Evolutionary conservation across 2,329 filamentous ascomycete species (phyloP).

Genomic region (Nakataea oryzae): DNA sequence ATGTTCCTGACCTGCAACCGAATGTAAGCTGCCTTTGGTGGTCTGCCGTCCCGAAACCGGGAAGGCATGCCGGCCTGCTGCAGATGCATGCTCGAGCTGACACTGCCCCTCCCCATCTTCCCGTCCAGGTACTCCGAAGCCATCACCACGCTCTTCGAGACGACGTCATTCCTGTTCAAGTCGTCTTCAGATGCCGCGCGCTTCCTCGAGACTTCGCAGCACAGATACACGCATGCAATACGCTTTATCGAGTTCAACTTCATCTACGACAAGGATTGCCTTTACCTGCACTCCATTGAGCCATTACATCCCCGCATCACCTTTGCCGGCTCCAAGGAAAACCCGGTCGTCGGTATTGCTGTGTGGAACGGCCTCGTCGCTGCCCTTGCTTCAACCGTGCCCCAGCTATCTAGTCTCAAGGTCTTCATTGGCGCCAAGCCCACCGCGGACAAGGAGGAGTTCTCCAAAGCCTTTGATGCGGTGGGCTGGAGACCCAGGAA

Average conservation of each 20-base stretch:
- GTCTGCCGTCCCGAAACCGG: no score
- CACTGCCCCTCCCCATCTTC: background rate
- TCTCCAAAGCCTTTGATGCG: background rate
- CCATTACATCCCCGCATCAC: background rate
- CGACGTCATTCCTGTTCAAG: background rate
- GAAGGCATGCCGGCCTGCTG: background rate
- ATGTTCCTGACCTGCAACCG: conserved; percentile 4
- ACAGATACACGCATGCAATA: background rate
- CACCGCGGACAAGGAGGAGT: background rate
- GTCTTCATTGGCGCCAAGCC: background rate
- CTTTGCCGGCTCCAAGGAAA: background rate
- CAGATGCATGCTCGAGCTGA: background rate
- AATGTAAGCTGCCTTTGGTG: background rate
- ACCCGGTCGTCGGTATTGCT: background rate
- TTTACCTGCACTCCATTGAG: background rate
- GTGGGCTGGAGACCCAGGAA: background rate
- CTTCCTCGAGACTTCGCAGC: background rate
- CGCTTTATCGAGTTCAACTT: conserved; percentile 1
- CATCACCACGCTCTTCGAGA: conserved; percentile 3
- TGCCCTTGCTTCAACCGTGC: background rate
- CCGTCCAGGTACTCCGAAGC: conserved; percentile 1
- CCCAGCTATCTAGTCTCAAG: background rate
- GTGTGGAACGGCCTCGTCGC: conserved; percentile 1
- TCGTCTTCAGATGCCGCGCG: background rate
- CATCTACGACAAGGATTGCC: conserved; percentile 1